Base-by-base conservation (phyloP, 1,284 basidiomycete genomes). In the Tilletia indica region DNA sequence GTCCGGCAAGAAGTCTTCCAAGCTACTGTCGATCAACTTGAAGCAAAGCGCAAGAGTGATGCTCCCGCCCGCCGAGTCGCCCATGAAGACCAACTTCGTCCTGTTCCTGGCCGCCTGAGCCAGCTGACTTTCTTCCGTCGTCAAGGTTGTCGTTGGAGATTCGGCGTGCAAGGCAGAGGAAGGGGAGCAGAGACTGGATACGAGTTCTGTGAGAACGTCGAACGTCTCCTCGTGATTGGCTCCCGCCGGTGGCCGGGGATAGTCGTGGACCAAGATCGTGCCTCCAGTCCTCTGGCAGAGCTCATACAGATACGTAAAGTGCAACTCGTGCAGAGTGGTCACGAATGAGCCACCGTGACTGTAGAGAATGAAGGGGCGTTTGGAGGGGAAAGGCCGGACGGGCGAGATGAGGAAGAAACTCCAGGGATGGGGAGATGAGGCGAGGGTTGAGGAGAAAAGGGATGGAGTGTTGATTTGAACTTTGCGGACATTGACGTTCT, bases 331-430 rank as follows among this genome's bases (percentile, higher is more conserved):
- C 36, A 64, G 39, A 5, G 61, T 64, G 0, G 34, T 64, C 14
- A 64, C 61, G 14, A 64, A 64, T 3, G 61, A 64, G 31, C 61
- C 61, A 11, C 61, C 61, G 36, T 64, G 61, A 34, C 19, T 39
- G 61, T 64, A 64, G 16, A 64, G 61, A 36, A 64, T 14, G 36
- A 64, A 64, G 6, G 61, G 61, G 6, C 34, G 31, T 16, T 36
- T 64, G 3, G 34, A 34, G 61, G 61, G 16, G 16, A 39, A 39
- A 21, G 34, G 11, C 31, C 16, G 34, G 36, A 11, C 14, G 9
- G 61, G 61, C n/a, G 38, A 34, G 61, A 64, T 39, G 34, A 64
- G 61, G 61, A 64, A 64, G 34, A 34, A 64, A 9, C 39, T 64
- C 61, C 61, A 64, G 61, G 31, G 31, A 38, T 64, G 61, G 3